A percentile compares a stretch with the other conserved stretches of the same genome.
These are phyloP conservation scores for Fistulinella cinereoalba DNA, from an alignment of 1,284 basidiomycete species.

Conservation along the genomic window DNA sequence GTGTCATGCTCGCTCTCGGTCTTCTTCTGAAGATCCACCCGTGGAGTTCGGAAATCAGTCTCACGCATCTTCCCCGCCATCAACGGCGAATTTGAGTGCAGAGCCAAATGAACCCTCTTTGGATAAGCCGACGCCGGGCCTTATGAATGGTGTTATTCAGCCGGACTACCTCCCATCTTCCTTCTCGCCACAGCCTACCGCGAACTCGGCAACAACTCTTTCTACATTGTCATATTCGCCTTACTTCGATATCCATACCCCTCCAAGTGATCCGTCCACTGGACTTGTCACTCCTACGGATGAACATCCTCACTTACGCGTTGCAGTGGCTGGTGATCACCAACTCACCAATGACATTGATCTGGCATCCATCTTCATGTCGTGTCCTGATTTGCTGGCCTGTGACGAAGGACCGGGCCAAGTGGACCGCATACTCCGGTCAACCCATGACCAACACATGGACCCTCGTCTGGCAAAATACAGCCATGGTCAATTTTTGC, in stretches of 20 bases:
- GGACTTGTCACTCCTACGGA: slow-evolving; percentile 43
- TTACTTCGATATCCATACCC: slow-evolving; percentile 33
- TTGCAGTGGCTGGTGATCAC: slow-evolving; percentile 33
- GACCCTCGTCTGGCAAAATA: slow-evolving; percentile 16
- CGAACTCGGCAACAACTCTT: slow-evolving; percentile 5
- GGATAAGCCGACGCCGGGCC: slow-evolving; percentile 1
- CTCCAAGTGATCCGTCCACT: slow-evolving; percentile 42
- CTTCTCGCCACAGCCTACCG: slow-evolving; percentile 13
- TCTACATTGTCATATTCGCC: slow-evolving; percentile 22
- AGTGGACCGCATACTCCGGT: slow-evolving; percentile 6
- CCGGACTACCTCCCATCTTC: slow-evolving; percentile 4
- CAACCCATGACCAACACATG: slow-evolving; percentile 4
- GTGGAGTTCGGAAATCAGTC: slow-evolving; percentile 5
- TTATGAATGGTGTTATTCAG: slow-evolving; percentile 9
- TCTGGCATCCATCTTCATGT: slow-evolving; percentile 40
- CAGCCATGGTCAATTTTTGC: slow-evolving; percentile 8
- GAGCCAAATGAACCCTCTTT: slow-evolving; percentile 5
- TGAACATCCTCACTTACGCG: slow-evolving; percentile 31
- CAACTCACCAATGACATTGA: slow-evolving; percentile 32
- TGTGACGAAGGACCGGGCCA: slow-evolving; percentile 15
- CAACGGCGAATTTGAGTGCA: background rate
- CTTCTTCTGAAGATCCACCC: slow-evolving; percentile 14
- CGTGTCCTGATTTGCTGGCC: slow-evolving; percentile 34
- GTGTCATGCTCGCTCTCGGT: slow-evolving; percentile 23
- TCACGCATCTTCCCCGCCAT: slow-evolving; percentile 1